Base-by-base conservation (phyloP, 108 stramenopile genomes). In the Mediolabrus comicus region DNA sequence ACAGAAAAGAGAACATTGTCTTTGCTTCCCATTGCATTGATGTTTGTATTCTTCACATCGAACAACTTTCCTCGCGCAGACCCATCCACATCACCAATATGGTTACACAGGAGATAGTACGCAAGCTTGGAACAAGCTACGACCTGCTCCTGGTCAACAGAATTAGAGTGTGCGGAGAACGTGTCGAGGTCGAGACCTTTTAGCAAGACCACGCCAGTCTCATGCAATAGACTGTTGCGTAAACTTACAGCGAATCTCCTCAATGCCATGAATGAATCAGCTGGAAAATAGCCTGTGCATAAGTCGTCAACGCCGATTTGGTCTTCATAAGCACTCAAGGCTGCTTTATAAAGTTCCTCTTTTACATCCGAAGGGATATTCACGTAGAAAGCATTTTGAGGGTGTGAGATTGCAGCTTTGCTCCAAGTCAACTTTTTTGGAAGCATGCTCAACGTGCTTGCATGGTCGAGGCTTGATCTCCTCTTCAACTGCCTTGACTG, bases 1-100 rank as follows among this genome's bases (percentile, higher is more conserved):
- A 68, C 67, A 19, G 67, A 68, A 22, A 68, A 68, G 1, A 68
- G 67, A 7, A 68, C 59, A 24, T 68, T 68, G 55, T 56, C 55
- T 14, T 31, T 56, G 41, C 16, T 17, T 17, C 17, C 41, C 41
- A 30, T 28, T 8, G 62, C 41, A 16, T 63, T 13, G 26, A 51
- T 51, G 29, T 53, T n/a, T 11, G 13, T 51, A 28, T 65, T 43
- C 49, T 26, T 53, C 16, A 51, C 65, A 53, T 65, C 65, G 28
- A 65, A 65, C 26, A 65, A 28, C 3, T 32, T 28, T 2, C 65
- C 65, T 2, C 65, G 49, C n/a, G 65, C 65, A 10, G 27, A 29
- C 2, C 65, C 65, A 29, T 65, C 65, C 19, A 65, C 65, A 28
- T n/a, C 52, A 28, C 65, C 65, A 0, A 65, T 51, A 49, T 53